Conservation (phyloP, 2,329 filamentous ascomycete species). For the Neonectria ditissima region DNA sequence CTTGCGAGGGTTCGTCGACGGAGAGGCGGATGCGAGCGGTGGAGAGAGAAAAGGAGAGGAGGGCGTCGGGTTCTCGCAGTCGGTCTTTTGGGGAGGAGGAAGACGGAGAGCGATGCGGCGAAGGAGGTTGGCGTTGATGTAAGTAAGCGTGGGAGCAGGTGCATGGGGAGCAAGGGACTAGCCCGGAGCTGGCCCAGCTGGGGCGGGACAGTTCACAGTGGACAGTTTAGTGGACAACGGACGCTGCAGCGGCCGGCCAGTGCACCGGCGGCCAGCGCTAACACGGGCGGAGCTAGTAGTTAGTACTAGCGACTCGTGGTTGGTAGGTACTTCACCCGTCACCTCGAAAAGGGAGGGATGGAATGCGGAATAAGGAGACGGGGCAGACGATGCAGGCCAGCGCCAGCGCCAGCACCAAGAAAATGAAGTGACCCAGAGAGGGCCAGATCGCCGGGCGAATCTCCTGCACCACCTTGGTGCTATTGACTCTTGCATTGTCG, state of each 20-base stretch:
- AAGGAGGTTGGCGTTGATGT: constrained; percentile 38
- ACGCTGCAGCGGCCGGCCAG: neutral
- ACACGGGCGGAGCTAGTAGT: too few relatives aligned
- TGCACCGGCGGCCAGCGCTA: neutral
- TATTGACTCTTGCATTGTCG: neutral
- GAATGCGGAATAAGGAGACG: constrained; percentile 1
- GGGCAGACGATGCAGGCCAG: neutral
- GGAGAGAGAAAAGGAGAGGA: constrained; percentile 3
- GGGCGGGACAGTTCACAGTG: neutral
- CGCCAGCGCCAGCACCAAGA: neutral
- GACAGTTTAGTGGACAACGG: neutral
- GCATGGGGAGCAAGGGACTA: constrained; percentile 27
- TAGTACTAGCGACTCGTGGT: neutral
- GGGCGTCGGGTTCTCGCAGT: constrained; percentile 9
- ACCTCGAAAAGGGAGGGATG: constrained; percentile 9
- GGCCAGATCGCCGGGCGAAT: neutral
- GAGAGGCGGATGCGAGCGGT: neutral
- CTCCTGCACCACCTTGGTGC: neutral
- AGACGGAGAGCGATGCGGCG: constrained; percentile 24
- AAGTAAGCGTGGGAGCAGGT: constrained; percentile 27
- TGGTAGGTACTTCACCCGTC: constrained; percentile 4
- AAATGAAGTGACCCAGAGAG: neutral
- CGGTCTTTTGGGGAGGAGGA: constrained; percentile 11
- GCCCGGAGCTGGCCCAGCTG: neutral
- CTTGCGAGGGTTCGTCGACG: constrained; percentile 15